Percentiles rank a stretch among this genome's conserved stretches.
Evolutionary conservation across 75 land plant species (phyloP).

Genomic region (Pinus albicaulis): DNA sequence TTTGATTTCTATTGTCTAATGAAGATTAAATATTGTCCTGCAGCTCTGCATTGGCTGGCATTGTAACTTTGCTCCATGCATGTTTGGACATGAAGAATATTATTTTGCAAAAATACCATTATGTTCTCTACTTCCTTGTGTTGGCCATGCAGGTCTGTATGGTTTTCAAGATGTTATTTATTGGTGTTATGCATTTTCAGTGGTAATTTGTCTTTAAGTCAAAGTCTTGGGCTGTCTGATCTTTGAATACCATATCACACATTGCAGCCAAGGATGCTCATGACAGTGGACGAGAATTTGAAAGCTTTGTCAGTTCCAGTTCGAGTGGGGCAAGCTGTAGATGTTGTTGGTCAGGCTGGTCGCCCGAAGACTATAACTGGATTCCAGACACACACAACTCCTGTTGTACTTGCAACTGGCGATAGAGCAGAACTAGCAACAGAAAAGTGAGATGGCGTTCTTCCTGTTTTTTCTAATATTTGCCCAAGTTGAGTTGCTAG

Average conservation of each 20-base stretch:
- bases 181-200: neutral
- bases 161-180: neutral
- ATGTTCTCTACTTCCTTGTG: conserved; percentile 81
- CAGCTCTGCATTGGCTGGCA: conserved; percentile 88
- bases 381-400: conserved; percentile 96
- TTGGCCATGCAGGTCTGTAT: conserved; percentile 91
- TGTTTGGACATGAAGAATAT: conserved; percentile 93
- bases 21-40: neutral
- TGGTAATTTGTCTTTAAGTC: neutral
- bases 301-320: conserved; percentile 93
- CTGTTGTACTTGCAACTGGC: conserved; percentile 94
- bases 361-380: conserved; percentile 99
- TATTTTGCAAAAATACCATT: conserved; percentile 90
- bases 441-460: conserved; percentile 65
- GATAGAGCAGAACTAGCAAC: conserved; percentile 98
- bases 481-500: neutral
- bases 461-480: neutral
- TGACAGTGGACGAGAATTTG: conserved; percentile 91
- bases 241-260: conserved; percentile 6
- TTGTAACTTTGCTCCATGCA: conserved; percentile 68
- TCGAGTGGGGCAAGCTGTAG: conserved; percentile 97
- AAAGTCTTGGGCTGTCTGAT: neutral
- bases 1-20: conserved; percentile 12
- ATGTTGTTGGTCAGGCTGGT: conserved; percentile 99
- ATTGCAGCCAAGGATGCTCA: conserved; percentile 89